Base-by-base conservation (phyloP, 208 protist genomes). In the Trypanosoma platydactyli region DNA sequence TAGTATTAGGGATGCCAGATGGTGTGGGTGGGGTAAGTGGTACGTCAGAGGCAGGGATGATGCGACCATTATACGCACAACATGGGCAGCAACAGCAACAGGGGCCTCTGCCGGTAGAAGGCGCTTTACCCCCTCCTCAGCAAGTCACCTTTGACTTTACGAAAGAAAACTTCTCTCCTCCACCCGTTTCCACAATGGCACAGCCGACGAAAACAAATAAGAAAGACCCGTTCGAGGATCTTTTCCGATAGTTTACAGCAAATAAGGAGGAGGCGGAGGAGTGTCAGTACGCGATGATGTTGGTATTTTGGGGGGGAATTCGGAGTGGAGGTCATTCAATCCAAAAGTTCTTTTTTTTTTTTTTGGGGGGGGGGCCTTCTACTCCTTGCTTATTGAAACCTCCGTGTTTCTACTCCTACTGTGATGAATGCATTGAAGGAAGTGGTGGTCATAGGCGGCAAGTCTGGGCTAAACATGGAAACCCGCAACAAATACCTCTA, bases 191-290 rank as follows among this genome's bases (percentile, higher is more conserved):
- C 53, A 0, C 41, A 25, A 33, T 42, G 62, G 12, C 27, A 76
- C 72, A 69, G 52, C 73, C 11, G 27, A 49, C 9, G 33, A 9
- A 38, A 38, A 9, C 3, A 9, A 60, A 71, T 35, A 60, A 73
- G 38, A 80, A 80, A 63, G 88, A 94, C 61, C 88, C 88, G 15
- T 94, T 94, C 67, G 81, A 76, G 15, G 80, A 89, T 48, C 79
- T 94, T 62, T 94, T 91, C 66, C 79, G 7, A 13, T 56, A 60
- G 53, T 64, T 13, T 46, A 3, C 1, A 5, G 20, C 35, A 62
- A 22, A 38, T 30, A 46, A 1, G 13, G 15, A 29, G 24, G n/a
- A 56, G 15, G 55, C 29, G 18, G 16, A 57, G 35, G 33, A 38
- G 33, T 38, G 33, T 38, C 5, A 38, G 35, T 25, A 57, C 52